A percentile compares a stretch with the other conserved stretches of the same genome.
Evolutionary conservation across 2,329 filamentous ascomycete genomes (phyloP).

Genomic region (Ascochyta koolunga): DNA sequence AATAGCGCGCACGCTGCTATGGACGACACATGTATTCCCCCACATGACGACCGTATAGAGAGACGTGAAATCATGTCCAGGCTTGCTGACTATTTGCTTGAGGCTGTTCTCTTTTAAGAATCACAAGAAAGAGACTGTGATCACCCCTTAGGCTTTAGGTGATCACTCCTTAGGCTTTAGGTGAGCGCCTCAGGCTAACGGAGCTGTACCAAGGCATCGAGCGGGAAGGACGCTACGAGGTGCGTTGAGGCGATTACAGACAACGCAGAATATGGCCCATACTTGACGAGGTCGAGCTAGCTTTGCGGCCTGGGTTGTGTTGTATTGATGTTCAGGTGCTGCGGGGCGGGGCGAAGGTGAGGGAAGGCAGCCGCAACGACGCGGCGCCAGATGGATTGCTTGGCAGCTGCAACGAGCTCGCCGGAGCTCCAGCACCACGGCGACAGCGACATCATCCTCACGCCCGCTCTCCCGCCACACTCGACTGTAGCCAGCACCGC

Average conservation of each 20-base stretch:
- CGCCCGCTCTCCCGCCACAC: constrained; percentile 18
- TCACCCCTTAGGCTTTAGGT: not conserved
- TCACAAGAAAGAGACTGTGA: not conserved
- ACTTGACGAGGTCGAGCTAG: not conserved
- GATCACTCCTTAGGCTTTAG: not conserved
- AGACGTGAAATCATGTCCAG: too few relatives aligned
- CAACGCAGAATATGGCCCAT: not conserved
- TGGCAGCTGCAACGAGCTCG: constrained; percentile 26
- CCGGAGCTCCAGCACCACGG: constrained; percentile 30
- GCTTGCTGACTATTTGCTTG: too few relatives aligned
- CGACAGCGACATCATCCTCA: constrained; percentile 27
- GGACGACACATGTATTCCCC: not conserved
- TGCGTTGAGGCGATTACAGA: not conserved
- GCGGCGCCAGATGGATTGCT: constrained; percentile 18
- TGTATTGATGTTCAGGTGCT: not conserved
- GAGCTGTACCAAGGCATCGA: not conserved
- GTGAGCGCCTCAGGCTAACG: not conserved
- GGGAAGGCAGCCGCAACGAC: constrained; percentile 31
- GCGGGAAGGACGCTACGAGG: not conserved
- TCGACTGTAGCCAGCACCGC: not conserved
- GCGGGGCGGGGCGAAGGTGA: constrained; percentile 1
- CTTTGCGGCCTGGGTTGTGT: not conserved
- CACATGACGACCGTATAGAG: too few relatives aligned
- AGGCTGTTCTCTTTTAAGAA: not conserved
- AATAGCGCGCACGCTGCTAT: not conserved